Conservation (phyloP, 2,329 filamentous ascomycete species). For the Pezicula neosporulosa region DNA sequence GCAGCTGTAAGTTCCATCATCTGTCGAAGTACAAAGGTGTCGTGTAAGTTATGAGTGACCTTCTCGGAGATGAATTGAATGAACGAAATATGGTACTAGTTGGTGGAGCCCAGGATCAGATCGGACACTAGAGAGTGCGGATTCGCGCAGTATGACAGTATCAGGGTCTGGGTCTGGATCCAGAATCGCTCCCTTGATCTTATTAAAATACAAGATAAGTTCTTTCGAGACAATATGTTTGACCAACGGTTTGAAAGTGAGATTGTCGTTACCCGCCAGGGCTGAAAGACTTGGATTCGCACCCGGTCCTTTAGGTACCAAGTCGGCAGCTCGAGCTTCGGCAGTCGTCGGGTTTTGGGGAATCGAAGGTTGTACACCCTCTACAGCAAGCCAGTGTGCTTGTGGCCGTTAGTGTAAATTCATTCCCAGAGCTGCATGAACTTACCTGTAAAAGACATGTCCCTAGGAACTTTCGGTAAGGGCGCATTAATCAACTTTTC, state of each 20-base stretch:
- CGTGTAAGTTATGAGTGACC: conserved; percentile 89
- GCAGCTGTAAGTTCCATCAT: conserved; percentile 90
- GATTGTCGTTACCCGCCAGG: conserved; percentile 77
- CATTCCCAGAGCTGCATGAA: not conserved
- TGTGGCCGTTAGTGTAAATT: conserved; percentile 12
- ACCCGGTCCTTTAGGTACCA: conserved; percentile 85
- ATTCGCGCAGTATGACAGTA: conserved; percentile 67
- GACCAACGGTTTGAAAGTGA: conserved; percentile 82
- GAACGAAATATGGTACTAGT: conserved; percentile 92
- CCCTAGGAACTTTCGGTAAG: conserved; percentile 88
- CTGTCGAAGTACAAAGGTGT: conserved; percentile 82
- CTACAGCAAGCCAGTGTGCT: conserved; percentile 97
- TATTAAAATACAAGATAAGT: conserved; percentile 94
- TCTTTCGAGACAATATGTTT: conserved; percentile 97
- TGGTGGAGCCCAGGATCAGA: conserved; percentile 94
- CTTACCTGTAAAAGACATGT: conserved; percentile 86
- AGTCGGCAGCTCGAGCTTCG: conserved; percentile 79
- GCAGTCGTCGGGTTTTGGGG: conserved; percentile 90
- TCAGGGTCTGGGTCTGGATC: conserved; percentile 84
- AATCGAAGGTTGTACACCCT: conserved; percentile 94
- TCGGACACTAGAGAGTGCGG: conserved; percentile 79
- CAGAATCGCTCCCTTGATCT: conserved; percentile 83
- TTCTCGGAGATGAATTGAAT: conserved; percentile 95
- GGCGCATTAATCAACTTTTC: conserved; percentile 98
- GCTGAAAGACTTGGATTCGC: conserved; percentile 83